Conservation (phyloP, 2,329 filamentous ascomycete genomes). For the Microdochium paspali region DNA sequence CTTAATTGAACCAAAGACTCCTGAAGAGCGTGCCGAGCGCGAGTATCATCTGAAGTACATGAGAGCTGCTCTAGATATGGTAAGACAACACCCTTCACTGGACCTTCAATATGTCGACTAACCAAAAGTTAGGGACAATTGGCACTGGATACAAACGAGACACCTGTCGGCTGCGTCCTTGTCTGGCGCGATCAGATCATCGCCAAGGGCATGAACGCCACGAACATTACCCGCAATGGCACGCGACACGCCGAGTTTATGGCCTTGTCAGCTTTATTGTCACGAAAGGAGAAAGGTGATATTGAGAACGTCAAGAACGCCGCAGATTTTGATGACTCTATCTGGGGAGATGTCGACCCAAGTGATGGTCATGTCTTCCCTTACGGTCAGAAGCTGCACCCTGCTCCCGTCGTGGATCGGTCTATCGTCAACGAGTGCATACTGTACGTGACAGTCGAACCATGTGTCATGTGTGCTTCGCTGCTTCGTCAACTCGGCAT, state of each 20-base stretch:
- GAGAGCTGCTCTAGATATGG: constrained; percentile 80
- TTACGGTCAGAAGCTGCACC: constrained; percentile 50
- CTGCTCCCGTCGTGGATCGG: constrained; percentile 48
- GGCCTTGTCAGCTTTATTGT: constrained; percentile 56
- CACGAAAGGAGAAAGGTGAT: constrained; percentile 24
- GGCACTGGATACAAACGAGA: constrained; percentile 80
- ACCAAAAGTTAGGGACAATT: constrained; percentile 58
- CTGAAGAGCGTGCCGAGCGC: constrained; percentile 26
- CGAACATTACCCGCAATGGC: constrained; percentile 81
- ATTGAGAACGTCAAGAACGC: constrained; percentile 11
- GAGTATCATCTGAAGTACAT: constrained; percentile 56
- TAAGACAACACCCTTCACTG: too few species aligned
- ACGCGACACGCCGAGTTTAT: constrained; percentile 95
- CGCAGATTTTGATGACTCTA: constrained; percentile 25
- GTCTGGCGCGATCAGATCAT: constrained; percentile 74
- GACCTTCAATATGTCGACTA: background rate
- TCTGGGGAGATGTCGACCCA: constrained; percentile 42
- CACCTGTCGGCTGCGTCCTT: constrained; percentile 91
- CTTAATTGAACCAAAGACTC: constrained; percentile 19
- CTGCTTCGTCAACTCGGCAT: constrained; percentile 82
- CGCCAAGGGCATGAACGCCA: constrained; percentile 91
- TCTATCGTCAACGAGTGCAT: constrained; percentile 61
- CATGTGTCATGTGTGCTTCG: constrained; percentile 97
- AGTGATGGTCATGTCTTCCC: constrained; percentile 47
- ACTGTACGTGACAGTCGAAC: constrained; percentile 95